Evolutionary conservation across 2,329 filamentous ascomycete genomes (phyloP).

Genomic region (Aschersonia sp.): DNA sequence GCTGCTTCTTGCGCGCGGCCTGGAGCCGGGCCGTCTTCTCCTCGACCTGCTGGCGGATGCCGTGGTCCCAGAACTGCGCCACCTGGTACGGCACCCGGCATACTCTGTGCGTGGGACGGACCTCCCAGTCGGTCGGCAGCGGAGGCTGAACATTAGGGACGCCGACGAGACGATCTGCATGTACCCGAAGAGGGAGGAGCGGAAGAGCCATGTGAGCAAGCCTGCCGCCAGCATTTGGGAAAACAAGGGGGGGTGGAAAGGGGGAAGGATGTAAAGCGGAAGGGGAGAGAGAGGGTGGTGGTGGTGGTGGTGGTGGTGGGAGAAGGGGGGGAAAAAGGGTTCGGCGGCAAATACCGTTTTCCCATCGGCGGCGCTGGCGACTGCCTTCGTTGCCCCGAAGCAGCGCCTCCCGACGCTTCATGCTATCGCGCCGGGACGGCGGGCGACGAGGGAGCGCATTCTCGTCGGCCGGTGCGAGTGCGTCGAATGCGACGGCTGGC

Average conservation of each 20-base stretch:
- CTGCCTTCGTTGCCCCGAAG: conserved; percentile 86
- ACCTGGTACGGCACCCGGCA: conserved; percentile 77
- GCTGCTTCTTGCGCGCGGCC: conserved; percentile 30
- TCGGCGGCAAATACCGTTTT: conserved; percentile 53
- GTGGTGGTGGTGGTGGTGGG: not conserved
- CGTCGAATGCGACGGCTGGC: conserved; percentile 6
- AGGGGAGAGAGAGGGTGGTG: not conserved
- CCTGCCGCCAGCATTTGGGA: too few relatives aligned
- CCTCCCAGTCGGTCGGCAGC: conserved; percentile 66
- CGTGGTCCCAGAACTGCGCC: conserved; percentile 66
- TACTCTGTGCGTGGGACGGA: conserved; percentile 67
- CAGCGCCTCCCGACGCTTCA: conserved; percentile 53
- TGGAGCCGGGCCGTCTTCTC: conserved; percentile 25
- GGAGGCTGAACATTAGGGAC: conserved; percentile 82
- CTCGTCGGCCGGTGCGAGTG: conserved; percentile 8
- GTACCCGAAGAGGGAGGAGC: too few relatives aligned
- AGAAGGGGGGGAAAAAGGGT: not conserved
- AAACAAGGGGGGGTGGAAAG: not conserved
- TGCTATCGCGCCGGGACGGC: conserved; percentile 37
- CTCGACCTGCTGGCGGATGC: conserved; percentile 34
- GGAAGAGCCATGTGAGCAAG: too few relatives aligned
- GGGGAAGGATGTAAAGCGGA: not conserved
- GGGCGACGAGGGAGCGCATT: conserved; percentile 27
- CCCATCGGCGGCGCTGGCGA: conserved; percentile 76
- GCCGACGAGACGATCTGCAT: conserved; percentile 63